Base-by-base conservation (phyloP, 1,139 yeast genomes). In the Kodamaea anthophila region DNA sequence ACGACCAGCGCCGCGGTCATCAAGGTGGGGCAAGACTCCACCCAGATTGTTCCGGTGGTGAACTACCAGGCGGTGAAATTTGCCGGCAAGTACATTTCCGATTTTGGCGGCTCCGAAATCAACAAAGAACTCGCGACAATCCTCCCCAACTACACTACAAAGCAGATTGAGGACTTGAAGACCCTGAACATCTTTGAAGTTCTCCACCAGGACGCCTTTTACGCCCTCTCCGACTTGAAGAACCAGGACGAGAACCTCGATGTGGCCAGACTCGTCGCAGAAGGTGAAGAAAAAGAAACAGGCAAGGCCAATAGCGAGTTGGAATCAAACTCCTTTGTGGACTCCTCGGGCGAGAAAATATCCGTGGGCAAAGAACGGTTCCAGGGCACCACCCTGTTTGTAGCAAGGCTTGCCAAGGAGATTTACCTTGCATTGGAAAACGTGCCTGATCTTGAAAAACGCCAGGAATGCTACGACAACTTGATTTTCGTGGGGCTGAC, bases 401-500 rank as follows among this genome's bases (percentile, higher is more conserved):
- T 88, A 24, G 63, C 60, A 5, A 47, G 53, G 15, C 64, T 88
- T 13, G 68, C 82, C 2, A 59, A 58, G 20, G 70, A 71, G 5
- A 70, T 84, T 3, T 76, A 75, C 35, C 58, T 61, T 18, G 62
- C 76, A 0, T 58, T 86, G 35, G 47, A 55, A 11, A 63, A 65
- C 33, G 64, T 86, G 19, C 79, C 79, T 18, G 93, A 84, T 43
- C 58, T 78, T 21, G 72, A 70, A 40, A 79, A 78, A 49, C 72
- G 93, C 40, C 94, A 83, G 54, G 91, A 82, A 34, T 75, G 91
- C 44, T 91, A 86, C 75, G 94, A 87, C 44, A 86, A 85, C 53
- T 60, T 91, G 34, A 72, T 88, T 13, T 57, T 88, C 31, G 71
- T 78, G 23, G 98, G 98, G 2, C 73, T 79, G 12, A 83, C 95